phyloP scores from a whole-genome alignment of 345 rosid species.

The Acer yangbiense region DNA sequence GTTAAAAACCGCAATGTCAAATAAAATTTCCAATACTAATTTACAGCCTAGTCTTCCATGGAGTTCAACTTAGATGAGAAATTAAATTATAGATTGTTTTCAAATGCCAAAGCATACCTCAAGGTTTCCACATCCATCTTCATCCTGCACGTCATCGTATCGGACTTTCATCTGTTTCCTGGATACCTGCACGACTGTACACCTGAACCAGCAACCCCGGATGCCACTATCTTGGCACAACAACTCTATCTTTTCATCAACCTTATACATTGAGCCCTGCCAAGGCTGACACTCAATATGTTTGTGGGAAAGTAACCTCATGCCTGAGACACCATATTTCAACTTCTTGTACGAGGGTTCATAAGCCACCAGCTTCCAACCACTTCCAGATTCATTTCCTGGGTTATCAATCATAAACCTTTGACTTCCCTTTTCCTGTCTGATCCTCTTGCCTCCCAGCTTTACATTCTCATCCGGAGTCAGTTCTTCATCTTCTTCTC shows the following conservation, averaged over 20 bases:
- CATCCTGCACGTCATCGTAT: slow-evolving; percentile 88
- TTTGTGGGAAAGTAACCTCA: slow-evolving; percentile 54
- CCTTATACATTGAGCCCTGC: slow-evolving; percentile 39
- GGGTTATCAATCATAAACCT: slow-evolving; percentile 39
- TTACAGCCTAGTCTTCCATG: neutral
- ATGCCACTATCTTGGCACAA: slow-evolving; percentile 97
- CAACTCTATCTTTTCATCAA: slow-evolving; percentile 74
- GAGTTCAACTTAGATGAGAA: neutral
- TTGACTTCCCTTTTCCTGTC: slow-evolving; percentile 45
- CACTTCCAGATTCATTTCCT: slow-evolving; percentile 29
- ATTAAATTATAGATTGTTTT: neutral
- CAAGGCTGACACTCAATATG: slow-evolving; percentile 47
- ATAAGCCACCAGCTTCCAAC: slow-evolving; percentile 29
- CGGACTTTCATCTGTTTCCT: slow-evolving; percentile 73
- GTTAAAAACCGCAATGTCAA: neutral
- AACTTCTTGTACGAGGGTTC: slow-evolving; percentile 46
- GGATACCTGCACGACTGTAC: slow-evolving; percentile 69
- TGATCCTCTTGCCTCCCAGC: slow-evolving; percentile 66
- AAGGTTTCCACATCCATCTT: slow-evolving; percentile 76
- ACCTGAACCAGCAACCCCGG: slow-evolving; percentile 97
- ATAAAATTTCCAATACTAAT: neutral
- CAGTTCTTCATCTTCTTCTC: slow-evolving; percentile 60
- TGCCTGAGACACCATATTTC: slow-evolving; percentile 52
- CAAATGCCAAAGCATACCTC: slow-evolving; percentile 57
- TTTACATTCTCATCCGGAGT: slow-evolving; percentile 53